Base-by-base conservation (phyloP, 2,329 filamentous ascomycete species). In the Rhynchosporium agropyri region DNA sequence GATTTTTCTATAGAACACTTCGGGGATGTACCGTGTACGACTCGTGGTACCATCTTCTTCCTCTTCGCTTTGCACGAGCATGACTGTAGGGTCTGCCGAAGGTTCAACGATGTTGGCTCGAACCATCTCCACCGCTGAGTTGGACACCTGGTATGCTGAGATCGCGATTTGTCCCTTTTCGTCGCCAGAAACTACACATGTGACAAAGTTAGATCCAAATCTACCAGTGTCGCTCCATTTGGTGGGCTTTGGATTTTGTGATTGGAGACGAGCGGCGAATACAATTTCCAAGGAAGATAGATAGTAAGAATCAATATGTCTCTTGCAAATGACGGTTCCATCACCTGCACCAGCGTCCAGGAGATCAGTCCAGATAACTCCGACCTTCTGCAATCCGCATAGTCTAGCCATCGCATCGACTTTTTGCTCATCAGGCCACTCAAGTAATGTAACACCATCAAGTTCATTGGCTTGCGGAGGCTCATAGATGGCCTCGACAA, bases 401-500 rank as follows among this genome's bases (percentile, higher is more conserved):
- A 91, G 78, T 65, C 83, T 84, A 31, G 95, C 95, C 6, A 97
- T 81, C 60, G 90, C 84, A 64, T 96, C 89, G 36, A 98, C 81
- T 7, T 91, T 89, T 63, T 87, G 83, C 77, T 97, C 92, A 64
- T 92, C 91, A 38, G 90, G 86, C 91, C 94, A 98, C 0, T 91
- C 83, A 57, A 88, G 87, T 62, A 97, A 79, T 0, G 92, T 93
- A 53, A 98, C 85, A 1, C 95, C 95, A 72, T 99, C 95, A 13
- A 88, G 74, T 76, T 99, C 95, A 70, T 93, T 88, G 42, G 94
- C 80, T 74, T 99, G 95, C 2, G 95, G 95, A 4, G 93, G 91
- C 74, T 99, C 95, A 72, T 97, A 99, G 68, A 99, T 97, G 46
- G 93, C 94, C 78, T 99, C 93, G 0, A 99, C 93, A 1, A 99